Conservation (phyloP, 164 flowering plant genomes). For the Chimonanthus salicifolius region DNA sequence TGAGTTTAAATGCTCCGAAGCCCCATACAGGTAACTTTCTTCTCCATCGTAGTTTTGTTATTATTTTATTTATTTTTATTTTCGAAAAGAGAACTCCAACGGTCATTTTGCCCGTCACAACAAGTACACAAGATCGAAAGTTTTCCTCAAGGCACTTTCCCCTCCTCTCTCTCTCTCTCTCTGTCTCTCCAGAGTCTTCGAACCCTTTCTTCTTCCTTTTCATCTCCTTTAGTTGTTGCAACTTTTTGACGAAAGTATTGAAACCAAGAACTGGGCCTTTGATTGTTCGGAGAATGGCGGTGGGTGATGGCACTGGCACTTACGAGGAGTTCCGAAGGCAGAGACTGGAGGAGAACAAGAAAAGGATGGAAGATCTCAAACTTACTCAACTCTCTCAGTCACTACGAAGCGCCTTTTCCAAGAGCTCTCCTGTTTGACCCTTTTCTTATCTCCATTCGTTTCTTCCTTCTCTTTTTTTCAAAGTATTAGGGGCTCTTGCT, state of each 20-base stretch:
- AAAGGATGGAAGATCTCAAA: conserved; percentile 53
- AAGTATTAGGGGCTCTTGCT: background rate
- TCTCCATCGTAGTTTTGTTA: background rate
- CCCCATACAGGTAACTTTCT: too few relatives aligned
- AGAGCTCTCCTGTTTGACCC: conserved; percentile 29
- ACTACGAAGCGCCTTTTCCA: conserved; percentile 22
- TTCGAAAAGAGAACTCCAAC: background rate
- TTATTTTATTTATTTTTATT: too few relatives aligned
- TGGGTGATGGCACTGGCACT: background rate
- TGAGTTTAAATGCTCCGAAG: too few relatives aligned
- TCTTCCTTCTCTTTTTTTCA: background rate
- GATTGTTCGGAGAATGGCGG: conserved; percentile 2
- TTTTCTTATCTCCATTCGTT: background rate
- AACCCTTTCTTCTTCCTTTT: background rate
- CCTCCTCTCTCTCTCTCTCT: background rate
- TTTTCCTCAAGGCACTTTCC: background rate
- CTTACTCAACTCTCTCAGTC: conserved; percentile 36
- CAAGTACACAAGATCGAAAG: too few relatives aligned
- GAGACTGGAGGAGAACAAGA: conserved; percentile 57
- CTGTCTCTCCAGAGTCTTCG: background rate
- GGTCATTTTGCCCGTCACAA: background rate
- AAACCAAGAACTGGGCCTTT: conserved; percentile 2
- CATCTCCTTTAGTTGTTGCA: background rate
- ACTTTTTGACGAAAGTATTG: background rate
- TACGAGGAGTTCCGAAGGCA: conserved; percentile 46